These are phyloP conservation scores for Saccharomyces hybrid DNA, from an alignment of 1,139 yeast species.

Conservation along the genomic window DNA sequence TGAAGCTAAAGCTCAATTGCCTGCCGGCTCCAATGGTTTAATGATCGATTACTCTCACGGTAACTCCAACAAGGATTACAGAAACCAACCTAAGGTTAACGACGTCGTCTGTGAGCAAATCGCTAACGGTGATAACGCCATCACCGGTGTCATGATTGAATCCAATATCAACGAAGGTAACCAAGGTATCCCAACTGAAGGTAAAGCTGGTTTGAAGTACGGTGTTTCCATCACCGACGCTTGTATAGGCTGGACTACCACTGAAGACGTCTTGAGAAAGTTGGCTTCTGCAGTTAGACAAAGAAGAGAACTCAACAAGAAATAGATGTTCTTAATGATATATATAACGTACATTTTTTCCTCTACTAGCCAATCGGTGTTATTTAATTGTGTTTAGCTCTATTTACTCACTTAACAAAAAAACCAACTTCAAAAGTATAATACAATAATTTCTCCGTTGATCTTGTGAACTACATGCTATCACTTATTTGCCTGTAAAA, in stretches of 20 bases:
- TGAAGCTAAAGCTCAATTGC: slow-evolving; percentile 61
- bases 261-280: slow-evolving; percentile 69
- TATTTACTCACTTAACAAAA: background rate
- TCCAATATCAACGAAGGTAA: slow-evolving; percentile 88
- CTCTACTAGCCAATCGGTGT: background rate
- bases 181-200: slow-evolving; percentile 73
- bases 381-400: slow-evolving; percentile 1
- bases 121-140: slow-evolving; percentile 64
- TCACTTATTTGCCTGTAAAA: background rate
- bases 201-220: slow-evolving; percentile 71
- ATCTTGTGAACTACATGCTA: background rate
- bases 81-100: slow-evolving; percentile 88
- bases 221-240: slow-evolving; percentile 98
- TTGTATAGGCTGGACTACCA: slow-evolving; percentile 88
- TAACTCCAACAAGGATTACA: slow-evolving; percentile 87
- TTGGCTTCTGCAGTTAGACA: slow-evolving; percentile 74
- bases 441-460: background rate
- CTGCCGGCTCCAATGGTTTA: slow-evolving; percentile 40
- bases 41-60: slow-evolving; percentile 99
- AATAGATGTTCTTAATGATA: slow-evolving; percentile 5
- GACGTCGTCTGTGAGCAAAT: slow-evolving; percentile 75
- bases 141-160: slow-evolving; percentile 95
- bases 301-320: slow-evolving; percentile 49
- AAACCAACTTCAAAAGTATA: no score
- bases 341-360: background rate